phyloP scores from a whole-genome alignment of 306 rosid genomes.

The Senna tora region DNA sequence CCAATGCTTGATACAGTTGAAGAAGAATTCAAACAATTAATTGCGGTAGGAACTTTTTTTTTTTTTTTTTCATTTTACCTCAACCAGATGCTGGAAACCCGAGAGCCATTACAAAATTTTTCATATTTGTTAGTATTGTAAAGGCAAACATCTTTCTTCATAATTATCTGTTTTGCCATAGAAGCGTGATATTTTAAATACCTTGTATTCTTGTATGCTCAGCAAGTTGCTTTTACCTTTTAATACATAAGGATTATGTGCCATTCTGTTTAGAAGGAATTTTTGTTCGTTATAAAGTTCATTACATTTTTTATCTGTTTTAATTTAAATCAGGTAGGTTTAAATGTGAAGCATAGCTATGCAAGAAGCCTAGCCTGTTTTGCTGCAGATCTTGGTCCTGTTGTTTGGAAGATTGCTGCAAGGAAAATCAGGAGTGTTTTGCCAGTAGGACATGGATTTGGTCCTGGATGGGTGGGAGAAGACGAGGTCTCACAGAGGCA shows the following conservation, averaged over 20 bases:
- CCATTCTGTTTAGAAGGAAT: not conserved
- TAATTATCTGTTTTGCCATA: not conserved
- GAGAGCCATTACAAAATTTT: slow-evolving; percentile 11
- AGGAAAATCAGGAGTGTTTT: slow-evolving; percentile 67
- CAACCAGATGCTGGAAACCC: slow-evolving; percentile 20
- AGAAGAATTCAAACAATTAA: slow-evolving; percentile 71
- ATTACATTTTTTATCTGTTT: not conserved
- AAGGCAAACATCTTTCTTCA: slow-evolving; percentile 16
- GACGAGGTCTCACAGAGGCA: slow-evolving; percentile 45
- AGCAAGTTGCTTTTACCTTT: not conserved
- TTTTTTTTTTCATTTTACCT: slow-evolving; percentile 18
- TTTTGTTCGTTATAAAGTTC: slow-evolving; percentile 22
- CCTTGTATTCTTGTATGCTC: not conserved
- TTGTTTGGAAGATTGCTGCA: slow-evolving; percentile 82
- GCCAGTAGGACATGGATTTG: slow-evolving; percentile 63
- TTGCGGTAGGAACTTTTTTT: slow-evolving; percentile 54
- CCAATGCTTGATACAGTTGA: slow-evolving; percentile 51
- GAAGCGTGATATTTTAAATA: slow-evolving; percentile 12
- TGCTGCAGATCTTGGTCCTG: slow-evolving; percentile 85
- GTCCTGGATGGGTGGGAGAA: slow-evolving; percentile 70
- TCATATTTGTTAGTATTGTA: not conserved
- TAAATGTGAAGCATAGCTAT: slow-evolving; percentile 69
- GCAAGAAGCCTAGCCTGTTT: slow-evolving; percentile 83
- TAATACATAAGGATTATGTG: not conserved
- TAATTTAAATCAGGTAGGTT: slow-evolving; percentile 68